Evolutionary conservation across 2,329 filamentous ascomycete species (phyloP).

Genomic region (Aureobasidium sp.): DNA sequence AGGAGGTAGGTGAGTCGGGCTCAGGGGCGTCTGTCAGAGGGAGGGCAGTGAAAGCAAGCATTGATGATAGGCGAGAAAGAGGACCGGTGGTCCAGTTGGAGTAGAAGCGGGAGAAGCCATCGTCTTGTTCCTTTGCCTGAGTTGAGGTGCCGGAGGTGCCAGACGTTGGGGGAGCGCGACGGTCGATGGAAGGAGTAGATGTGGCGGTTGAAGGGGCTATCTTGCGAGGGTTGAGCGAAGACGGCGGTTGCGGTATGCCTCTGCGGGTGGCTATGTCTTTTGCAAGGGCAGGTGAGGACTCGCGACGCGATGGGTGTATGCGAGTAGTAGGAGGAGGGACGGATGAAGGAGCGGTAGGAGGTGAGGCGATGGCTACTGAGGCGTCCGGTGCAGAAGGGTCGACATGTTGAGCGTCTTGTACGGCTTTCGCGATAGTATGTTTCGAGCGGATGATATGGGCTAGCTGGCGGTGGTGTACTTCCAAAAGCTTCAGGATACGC

Average conservation of each 20-base stretch:
- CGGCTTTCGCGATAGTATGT: constrained; percentile 34
- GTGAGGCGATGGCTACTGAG: not conserved
- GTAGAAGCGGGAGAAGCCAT: constrained; percentile 86
- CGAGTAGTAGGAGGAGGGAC: not conserved
- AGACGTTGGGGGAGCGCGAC: constrained; percentile 18
- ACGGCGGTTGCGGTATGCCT: constrained; percentile 25
- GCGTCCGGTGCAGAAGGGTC: not conserved
- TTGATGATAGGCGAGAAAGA: constrained; percentile 81
- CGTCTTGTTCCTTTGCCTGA: constrained; percentile 28
- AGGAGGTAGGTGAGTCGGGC: constrained; percentile 19
- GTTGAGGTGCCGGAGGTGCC: constrained; percentile 11
- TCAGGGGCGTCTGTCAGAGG: constrained; percentile 47
- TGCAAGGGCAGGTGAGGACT: constrained; percentile 28
- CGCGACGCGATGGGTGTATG: constrained; percentile 17
- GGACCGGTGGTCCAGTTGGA: constrained; percentile 73
- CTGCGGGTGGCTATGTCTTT: constrained; percentile 30
- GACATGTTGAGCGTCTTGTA: constrained; percentile 28
- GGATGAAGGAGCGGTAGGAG: not conserved
- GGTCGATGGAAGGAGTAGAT: not conserved
- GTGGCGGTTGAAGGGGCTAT: not conserved
- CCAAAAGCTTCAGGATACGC: constrained; percentile 74
- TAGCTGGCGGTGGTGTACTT: constrained; percentile 77
- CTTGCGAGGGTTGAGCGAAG: constrained; percentile 12
- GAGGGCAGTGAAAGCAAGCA: constrained; percentile 84
- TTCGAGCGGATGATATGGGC: constrained; percentile 73